Conservation (phyloP, 2,329 filamentous ascomycete genomes). For the Penicillium hesseltinei region DNA sequence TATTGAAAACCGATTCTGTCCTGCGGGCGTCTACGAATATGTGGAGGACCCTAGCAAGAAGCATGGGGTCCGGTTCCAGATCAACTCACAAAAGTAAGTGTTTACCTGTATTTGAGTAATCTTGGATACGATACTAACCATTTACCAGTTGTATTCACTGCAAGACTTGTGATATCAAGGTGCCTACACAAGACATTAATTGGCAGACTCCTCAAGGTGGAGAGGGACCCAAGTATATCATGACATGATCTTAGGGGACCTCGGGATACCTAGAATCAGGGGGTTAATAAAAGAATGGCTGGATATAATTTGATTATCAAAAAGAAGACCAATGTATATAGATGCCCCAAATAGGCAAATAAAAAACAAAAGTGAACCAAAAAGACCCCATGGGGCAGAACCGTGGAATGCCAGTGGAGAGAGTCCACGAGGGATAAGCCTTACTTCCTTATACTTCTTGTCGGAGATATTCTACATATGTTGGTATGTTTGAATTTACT, state of each 20-base stretch:
- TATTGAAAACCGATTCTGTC: conserved; percentile 93
- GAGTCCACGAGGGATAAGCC: conserved; percentile 18
- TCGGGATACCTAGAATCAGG: background rate
- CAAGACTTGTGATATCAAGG: conserved; percentile 99
- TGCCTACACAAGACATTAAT: conserved; percentile 93
- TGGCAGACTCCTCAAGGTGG: conserved; percentile 94
- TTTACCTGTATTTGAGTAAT: background rate
- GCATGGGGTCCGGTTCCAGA: conserved; percentile 90
- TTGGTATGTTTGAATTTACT: background rate
- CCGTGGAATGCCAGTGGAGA: conserved; percentile 28
- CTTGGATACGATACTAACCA: conserved; percentile 16
- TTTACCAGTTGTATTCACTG: conserved; percentile 85
- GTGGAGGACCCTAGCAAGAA: conserved; percentile 86
- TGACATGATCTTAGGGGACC: conserved; percentile 46
- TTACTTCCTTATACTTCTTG: background rate
- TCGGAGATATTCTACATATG: background rate
- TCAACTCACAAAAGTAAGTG: conserved; percentile 93
- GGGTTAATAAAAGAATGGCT: conserved; percentile 4
- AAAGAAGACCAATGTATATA: conserved; percentile 11
- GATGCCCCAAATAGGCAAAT: conserved; percentile 8
- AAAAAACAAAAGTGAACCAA: background rate
- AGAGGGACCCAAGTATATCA: conserved; percentile 66
- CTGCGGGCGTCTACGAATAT: conserved; percentile 96
- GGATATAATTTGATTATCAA: background rate
- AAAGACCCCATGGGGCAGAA: conserved; percentile 22